Base-by-base conservation (phyloP, 1,139 yeast genomes). In the Arxiozyma slooffiae region DNA sequence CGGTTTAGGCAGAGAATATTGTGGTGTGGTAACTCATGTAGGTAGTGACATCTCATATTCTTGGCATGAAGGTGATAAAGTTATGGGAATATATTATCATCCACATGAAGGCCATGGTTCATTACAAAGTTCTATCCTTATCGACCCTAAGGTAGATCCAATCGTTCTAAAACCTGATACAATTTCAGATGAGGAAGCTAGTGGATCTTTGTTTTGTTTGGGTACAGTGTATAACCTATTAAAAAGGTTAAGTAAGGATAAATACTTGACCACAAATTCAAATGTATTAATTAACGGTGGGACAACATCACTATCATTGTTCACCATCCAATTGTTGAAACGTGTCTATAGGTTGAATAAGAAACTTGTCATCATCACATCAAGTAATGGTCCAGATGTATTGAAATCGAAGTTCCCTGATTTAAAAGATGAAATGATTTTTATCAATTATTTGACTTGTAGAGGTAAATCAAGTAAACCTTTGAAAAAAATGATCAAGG, bases 1-100 rank as follows among this genome's bases (percentile, higher is more conserved):
- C 50, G 87, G 87, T 14, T 61, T 82, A 23, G 90, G 92, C 5
- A 71, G 78, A 52, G 95, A 86, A 60, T 85, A 76, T 59, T 67
- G 84, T 11, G 95, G 95, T 41, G 70, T 71, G 1, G 72, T 86
- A 38, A 75, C 75, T 2, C 73, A 79, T 41, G 79, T 82, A 44
- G 94, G 94, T 8, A 63, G 67, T 0, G 63, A 67, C 6, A 67
- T 76, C 9, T 61, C 60, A 22, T 57, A 60, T 2, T 63, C 68
- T 11, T 75, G 77, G 64, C 67, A 70, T 38, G 76, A 68, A 3
- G 92, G 90, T 26, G 92, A 85, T 58, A 72, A 74, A 41, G 83
- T 85, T 1, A 77, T 77, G 60, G 95, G 95, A 8, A 61, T 75
- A 18, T 71, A 67, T 53, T 67, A 71, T 56, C 71, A 72, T 43